Evolutionary conservation across 305 asterid species (phyloP).

Genomic region (Fraxinus angustifolia): DNA sequence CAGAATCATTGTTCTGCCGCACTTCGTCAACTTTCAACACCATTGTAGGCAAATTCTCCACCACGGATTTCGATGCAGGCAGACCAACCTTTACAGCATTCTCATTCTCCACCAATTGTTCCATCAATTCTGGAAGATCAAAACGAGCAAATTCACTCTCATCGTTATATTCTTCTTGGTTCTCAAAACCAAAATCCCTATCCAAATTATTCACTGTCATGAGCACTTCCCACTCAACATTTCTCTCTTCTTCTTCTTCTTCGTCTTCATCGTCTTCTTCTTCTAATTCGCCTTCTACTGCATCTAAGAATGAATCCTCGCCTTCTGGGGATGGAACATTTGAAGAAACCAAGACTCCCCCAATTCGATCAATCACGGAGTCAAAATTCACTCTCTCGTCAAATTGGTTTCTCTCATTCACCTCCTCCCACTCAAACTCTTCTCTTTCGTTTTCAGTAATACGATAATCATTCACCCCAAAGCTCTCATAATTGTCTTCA

Average conservation of each 20-base stretch:
- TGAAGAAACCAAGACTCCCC: conserved; percentile 38
- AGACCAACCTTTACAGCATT: conserved; percentile 38
- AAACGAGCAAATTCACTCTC: conserved; percentile 3
- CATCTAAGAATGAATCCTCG: conserved; percentile 15
- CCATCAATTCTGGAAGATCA: conserved; percentile 15
- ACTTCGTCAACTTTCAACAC: conserved; percentile 31
- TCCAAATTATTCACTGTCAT: conserved; percentile 36
- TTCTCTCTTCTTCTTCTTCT: conserved; percentile 19
- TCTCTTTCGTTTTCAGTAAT: conserved; percentile 16
- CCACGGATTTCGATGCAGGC: conserved; percentile 46
- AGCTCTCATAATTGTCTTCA: not conserved
- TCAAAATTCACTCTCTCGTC: conserved; percentile 34
- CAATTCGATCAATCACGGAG: conserved; percentile 41
- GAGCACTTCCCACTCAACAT: conserved; percentile 51
- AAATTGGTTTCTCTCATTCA: conserved; percentile 25
- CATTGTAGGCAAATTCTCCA: conserved; percentile 40
- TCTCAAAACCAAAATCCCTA: conserved; percentile 26
- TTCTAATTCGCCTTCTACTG: not conserved
- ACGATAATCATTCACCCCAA: not conserved
- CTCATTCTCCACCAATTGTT: conserved; percentile 38
- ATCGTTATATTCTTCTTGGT: not conserved
- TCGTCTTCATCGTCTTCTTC: not conserved
- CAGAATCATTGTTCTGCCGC: conserved; percentile 5
- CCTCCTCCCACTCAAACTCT: conserved; percentile 49
- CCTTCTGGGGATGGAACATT: conserved; percentile 13